Evolutionary conservation across 2,329 filamentous ascomycete species (phyloP), one percentile per base, ranked within the genome.

Genomic region (Cladosporium sp.): DNA sequence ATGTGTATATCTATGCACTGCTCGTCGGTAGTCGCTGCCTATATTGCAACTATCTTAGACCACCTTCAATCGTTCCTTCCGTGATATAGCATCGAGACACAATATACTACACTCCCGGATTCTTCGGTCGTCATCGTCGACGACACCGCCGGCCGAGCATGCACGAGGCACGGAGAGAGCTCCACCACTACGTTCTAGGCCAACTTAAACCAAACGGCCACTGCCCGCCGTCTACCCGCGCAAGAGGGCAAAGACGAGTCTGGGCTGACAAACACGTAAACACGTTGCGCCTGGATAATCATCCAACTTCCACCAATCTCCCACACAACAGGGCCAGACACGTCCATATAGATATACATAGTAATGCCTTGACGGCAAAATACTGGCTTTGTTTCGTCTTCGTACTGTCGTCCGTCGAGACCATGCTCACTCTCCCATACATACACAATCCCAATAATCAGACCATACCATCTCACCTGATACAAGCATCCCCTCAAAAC

Each of bases 151-250:
- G 39, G 39, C n/a, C 39, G 39, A 46, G 39, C 39, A 46, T 23
- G 39, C 39, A 43, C 49, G 21, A 53, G 26, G 25, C 26, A 54
- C 51, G 51, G 51, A 54, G 26, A 32, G 16, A 6, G 51, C 51
- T 32, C 51, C 51, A 54, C 28, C 18, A 43, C 18, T n/a, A 10
- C 51, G 26, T 54, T 46, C 51, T 54, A 54, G 51, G 51, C 51
- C 51, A 54, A 54, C 51, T 54, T 54, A 54, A 54, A 28, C 21
- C 25, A 54, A 54, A 54, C 51, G 26, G 10, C 16, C 26, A 8
- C 51, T 28, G 51, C n/a, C 51, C 51, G 26, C 51, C 26, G 25
- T 54, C 51, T 54, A 54, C 51, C 51, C 51, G 51, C 51, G 51
- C 16, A 30, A n/a, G 51, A 54, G 51, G 26, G 25, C 26, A 18